These are phyloP conservation scores for Colletotrichum tofieldiae DNA, from an alignment of 2,329 filamentous ascomycete species.

Conservation along the genomic window DNA sequence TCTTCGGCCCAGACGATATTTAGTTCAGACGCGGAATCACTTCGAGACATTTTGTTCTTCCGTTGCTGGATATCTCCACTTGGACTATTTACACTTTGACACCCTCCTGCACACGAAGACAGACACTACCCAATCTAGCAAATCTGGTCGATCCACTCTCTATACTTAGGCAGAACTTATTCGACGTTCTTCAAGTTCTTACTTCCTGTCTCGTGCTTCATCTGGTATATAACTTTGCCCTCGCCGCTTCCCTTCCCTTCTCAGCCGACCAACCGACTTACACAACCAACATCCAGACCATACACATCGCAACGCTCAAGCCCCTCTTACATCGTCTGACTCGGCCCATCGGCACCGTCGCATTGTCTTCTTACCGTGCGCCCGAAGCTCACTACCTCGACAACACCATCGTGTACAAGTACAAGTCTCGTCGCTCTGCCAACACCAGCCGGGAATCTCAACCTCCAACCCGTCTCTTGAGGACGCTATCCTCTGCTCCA, in stretches of 20 bases:
- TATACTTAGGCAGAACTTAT: slow-evolving; percentile 33
- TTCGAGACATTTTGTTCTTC: slow-evolving; percentile 8
- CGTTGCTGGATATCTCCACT: slow-evolving; percentile 30
- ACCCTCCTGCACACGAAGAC: slow-evolving; percentile 8
- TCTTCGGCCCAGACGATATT: slow-evolving; percentile 30
- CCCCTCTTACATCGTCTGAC: background rate
- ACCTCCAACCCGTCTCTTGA: background rate
- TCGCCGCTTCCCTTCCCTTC: background rate
- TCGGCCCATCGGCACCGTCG: slow-evolving; percentile 8
- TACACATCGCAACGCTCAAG: background rate
- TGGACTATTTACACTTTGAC: slow-evolving; percentile 37
- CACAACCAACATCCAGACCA: slow-evolving; percentile 24
- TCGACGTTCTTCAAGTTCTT: slow-evolving; percentile 4
- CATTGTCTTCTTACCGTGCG: slow-evolving; percentile 29
- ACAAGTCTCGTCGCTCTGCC: slow-evolving; percentile 29
- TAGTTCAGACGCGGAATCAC: slow-evolving; percentile 36
- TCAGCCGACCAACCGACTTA: slow-evolving; percentile 27
- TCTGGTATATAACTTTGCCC: slow-evolving; percentile 32
- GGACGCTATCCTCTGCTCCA: background rate
- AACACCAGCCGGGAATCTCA: background rate
- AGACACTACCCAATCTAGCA: slow-evolving; percentile 12
- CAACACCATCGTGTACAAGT: slow-evolving; percentile 36
- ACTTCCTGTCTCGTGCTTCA: background rate
- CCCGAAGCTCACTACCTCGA: slow-evolving; percentile 34
- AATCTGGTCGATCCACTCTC: slow-evolving; percentile 24